Evolutionary conservation across 345 rosid genomes (phyloP).

Genomic region (Bruguiera gymnorhiza): DNA sequence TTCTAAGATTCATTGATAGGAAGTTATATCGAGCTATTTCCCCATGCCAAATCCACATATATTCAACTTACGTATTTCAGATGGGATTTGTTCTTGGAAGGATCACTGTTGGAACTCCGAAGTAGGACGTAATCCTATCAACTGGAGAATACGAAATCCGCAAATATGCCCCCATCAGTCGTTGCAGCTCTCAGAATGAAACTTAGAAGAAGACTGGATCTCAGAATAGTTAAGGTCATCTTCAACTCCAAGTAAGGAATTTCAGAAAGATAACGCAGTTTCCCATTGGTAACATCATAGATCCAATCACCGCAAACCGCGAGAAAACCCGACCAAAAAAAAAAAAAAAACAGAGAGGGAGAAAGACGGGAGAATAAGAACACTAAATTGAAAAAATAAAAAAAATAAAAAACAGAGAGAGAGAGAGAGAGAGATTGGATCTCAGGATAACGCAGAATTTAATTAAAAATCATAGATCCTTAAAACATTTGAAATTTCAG

Average conservation of each 20-base stretch:
- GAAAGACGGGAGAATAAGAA: not conserved
- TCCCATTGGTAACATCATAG: constrained; percentile 4
- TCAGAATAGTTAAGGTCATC: constrained; percentile 1
- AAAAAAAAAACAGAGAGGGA: not conserved
- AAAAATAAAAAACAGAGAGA: too few species aligned
- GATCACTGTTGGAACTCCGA: constrained; percentile 69
- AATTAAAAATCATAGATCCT: constrained; percentile 37
- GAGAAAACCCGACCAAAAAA: not conserved
- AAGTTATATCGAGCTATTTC: too few species aligned
- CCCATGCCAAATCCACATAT: not conserved
- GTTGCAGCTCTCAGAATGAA: constrained; percentile 26
- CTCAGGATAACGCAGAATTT: constrained; percentile 41
- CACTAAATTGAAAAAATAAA: constrained; percentile 6
- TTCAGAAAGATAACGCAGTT: constrained; percentile 21
- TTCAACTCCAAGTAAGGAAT: constrained; percentile 12
- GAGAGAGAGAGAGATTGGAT: constrained; percentile 20
- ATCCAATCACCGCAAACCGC: not conserved
- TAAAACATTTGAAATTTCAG: not conserved
- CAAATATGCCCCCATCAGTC: constrained; percentile 55
- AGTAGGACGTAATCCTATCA: constrained; percentile 47
- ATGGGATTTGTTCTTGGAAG: constrained; percentile 79
- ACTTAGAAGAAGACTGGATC: not conserved
- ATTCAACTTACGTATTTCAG: constrained; percentile 3
- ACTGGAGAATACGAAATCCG: constrained; percentile 67
- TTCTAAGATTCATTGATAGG: not conserved